A percentile compares a stretch with the other conserved stretches of the same genome.
These are phyloP conservation scores for Cylindrotheca closterium DNA, from an alignment of 108 stramenopile species.

Conservation along the genomic window DNA sequence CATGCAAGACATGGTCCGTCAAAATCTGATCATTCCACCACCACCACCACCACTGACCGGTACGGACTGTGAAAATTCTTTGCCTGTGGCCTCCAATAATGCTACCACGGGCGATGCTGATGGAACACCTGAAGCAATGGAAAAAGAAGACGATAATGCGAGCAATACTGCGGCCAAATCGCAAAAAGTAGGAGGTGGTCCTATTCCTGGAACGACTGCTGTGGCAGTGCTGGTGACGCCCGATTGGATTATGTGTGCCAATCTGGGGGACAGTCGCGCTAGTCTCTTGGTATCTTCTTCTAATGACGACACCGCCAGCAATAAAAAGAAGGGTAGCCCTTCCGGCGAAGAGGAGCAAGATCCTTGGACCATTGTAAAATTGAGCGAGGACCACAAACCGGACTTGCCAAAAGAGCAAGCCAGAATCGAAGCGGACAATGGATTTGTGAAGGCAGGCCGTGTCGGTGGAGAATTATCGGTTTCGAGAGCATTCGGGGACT, in stretches of 20 bases:
- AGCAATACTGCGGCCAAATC: neutral
- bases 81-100: neutral
- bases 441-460: conserved; percentile 63
- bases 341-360: neutral
- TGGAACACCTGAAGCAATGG: no score
- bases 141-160: neutral
- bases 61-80: neutral
- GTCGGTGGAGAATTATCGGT: conserved; percentile 94
- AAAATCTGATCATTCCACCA: conserved; percentile 14
- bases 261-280: conserved; percentile 93
- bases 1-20: conserved; percentile 19
- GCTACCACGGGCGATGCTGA: conserved; percentile 4
- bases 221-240: conserved; percentile 81
- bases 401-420: conserved; percentile 58
- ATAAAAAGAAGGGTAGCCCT: neutral
- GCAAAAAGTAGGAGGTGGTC: conserved; percentile 21
- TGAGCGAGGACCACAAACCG: conserved; percentile 93
- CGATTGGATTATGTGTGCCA: conserved; percentile 84
- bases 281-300: conserved; percentile 31
- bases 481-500: conserved; percentile 87
- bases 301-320: neutral
- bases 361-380: conserved; percentile 41
- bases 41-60: neutral
- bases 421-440: conserved; percentile 65
- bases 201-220: conserved; percentile 86